Evolutionary conservation across 2,329 filamentous ascomycete genomes (phyloP).

Genomic region (Knufia fluminis): DNA sequence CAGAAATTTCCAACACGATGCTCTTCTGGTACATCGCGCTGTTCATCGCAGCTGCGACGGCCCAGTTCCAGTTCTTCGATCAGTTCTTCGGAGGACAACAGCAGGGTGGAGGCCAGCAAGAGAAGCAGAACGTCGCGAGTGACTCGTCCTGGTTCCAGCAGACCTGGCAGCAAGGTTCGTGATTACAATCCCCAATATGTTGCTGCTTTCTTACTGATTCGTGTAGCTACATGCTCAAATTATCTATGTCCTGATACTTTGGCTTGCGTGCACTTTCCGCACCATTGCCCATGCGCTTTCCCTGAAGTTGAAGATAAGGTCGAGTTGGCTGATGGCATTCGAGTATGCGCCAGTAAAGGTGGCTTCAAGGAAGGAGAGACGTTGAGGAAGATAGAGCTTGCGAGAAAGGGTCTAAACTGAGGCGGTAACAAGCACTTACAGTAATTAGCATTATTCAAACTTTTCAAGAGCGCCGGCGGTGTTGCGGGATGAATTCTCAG

Average conservation of each 20-base stretch:
- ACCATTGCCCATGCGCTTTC: constrained; percentile 91
- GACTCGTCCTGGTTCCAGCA: constrained; percentile 72
- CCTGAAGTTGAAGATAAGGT: constrained; percentile 68
- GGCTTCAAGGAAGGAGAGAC: constrained; percentile 40
- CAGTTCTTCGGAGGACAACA: constrained; percentile 75
- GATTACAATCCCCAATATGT: background rate
- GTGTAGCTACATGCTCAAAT: constrained; percentile 71
- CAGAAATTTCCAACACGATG: background rate
- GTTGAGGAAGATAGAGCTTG: constrained; percentile 40
- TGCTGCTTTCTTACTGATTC: background rate
- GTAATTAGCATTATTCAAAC: no score
- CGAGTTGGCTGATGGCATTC: constrained; percentile 44
- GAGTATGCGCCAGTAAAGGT: constrained; percentile 40
- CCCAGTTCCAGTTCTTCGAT: constrained; percentile 96
- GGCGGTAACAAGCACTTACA: no score
- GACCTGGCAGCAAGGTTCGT: constrained; percentile 46
- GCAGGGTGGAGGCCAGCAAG: constrained; percentile 44
- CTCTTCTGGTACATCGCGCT: background rate
- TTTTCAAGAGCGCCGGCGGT: no score
- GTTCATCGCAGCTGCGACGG: constrained; percentile 38
- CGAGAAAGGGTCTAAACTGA: constrained; percentile 41
- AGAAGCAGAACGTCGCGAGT: constrained; percentile 71
- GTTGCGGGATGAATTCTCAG: no score
- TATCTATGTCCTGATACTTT: constrained; percentile 93
- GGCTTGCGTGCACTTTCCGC: constrained; percentile 89